phyloP scores from a whole-genome alignment of 768 basidiomycete species.

The Leucocoprinus birnbaumii region DNA sequence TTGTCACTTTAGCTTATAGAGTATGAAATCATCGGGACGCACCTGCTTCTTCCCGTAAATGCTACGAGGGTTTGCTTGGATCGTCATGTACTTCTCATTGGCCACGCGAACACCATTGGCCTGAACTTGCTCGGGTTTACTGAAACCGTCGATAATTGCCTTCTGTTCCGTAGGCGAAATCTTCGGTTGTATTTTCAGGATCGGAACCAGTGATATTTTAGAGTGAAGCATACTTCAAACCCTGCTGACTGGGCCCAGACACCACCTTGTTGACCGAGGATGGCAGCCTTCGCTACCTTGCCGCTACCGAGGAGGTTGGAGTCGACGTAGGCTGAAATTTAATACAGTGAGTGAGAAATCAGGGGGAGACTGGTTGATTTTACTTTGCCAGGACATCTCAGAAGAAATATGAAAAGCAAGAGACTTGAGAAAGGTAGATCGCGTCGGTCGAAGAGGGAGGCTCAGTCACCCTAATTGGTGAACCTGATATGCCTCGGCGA shows the following conservation, averaged over 20 bases:
- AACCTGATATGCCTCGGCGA: constrained; percentile 8
- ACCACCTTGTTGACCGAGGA: constrained; percentile 70
- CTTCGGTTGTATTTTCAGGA: constrained; percentile 30
- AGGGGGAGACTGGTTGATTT: not conserved
- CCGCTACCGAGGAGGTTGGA: constrained; percentile 71
- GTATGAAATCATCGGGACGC: constrained; percentile 24
- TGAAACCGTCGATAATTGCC: constrained; percentile 48
- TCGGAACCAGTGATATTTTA: not conserved
- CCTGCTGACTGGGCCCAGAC: constrained; percentile 69
- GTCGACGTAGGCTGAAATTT: constrained; percentile 72
- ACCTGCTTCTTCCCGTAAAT: constrained; percentile 81
- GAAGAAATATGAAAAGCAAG: constrained; percentile 4
- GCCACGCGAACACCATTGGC: constrained; percentile 61
- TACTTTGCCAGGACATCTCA: constrained; percentile 76
- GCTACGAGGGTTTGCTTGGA: constrained; percentile 45
- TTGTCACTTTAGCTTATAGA: not conserved
- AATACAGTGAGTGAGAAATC: not conserved
- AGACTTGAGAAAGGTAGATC: constrained; percentile 12
- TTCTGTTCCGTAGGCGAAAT: constrained; percentile 64
- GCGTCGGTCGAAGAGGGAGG: constrained; percentile 8
- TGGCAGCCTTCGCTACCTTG: constrained; percentile 75
- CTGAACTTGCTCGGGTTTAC: constrained; percentile 35
- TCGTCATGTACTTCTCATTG: constrained; percentile 74
- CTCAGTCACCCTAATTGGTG: not conserved
- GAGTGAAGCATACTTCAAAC: constrained; percentile 47